Percentiles rank a stretch among this genome's conserved stretches.
Evolutionary conservation across 2,329 filamentous ascomycete species (phyloP).

Genomic region (Aspergillus fumigatiaffinis): DNA sequence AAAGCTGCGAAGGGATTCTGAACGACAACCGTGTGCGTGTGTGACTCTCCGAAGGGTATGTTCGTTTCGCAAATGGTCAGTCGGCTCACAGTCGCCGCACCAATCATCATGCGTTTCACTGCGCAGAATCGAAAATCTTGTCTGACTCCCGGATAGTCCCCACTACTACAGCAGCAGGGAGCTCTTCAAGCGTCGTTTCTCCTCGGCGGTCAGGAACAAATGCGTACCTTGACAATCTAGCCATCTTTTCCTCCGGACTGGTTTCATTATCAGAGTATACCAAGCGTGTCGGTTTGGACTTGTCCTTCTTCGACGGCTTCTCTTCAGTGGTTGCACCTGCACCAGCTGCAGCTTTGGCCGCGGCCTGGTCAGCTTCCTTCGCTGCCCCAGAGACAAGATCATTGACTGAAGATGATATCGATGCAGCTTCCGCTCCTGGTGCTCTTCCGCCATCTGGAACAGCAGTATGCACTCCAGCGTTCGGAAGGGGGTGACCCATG

Average conservation of each 20-base stretch:
- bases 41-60: background rate
- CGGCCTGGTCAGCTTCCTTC: conserved; percentile 40
- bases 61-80: background rate
- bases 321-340: conserved; percentile 50
- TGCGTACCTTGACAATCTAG: conserved; percentile 70
- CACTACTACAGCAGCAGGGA: conserved; percentile 31
- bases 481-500: conserved; percentile 42
- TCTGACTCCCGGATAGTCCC: conserved; percentile 32
- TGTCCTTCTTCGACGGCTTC: conserved; percentile 66
- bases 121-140: conserved; percentile 30
- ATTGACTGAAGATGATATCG: conserved; percentile 46
- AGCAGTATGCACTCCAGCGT: conserved; percentile 17
- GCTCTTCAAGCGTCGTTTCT: conserved; percentile 34
- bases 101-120: conserved; percentile 15
- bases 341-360: conserved; percentile 32
- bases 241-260: conserved; percentile 89
- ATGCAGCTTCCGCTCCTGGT: conserved; percentile 14
- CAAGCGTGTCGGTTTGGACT: conserved; percentile 63
- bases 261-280: conserved; percentile 75
- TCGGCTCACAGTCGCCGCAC: background rate
- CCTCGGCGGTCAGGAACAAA: conserved; percentile 50
- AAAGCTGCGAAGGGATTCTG: background rate
- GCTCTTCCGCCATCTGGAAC: conserved; percentile 29
- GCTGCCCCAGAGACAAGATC: conserved; percentile 49
- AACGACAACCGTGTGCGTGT: background rate